A percentile compares a stretch with the other conserved stretches of the same genome.
These are phyloP conservation scores for Fusarium coicis DNA, from an alignment of 2,329 filamentous ascomycete species.

Conservation along the genomic window DNA sequence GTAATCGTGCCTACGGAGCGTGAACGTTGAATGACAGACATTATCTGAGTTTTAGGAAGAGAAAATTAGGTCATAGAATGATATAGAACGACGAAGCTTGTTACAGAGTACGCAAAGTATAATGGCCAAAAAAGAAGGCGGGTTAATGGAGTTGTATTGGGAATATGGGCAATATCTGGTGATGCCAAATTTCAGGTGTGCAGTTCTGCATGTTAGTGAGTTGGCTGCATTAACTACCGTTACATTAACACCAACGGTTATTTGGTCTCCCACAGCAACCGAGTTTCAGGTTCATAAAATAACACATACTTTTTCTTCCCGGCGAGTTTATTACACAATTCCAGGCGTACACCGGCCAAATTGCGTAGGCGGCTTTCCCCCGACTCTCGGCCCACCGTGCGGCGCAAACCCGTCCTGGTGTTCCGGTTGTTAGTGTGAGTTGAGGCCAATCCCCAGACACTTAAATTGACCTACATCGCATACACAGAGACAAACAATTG, in stretches of 20 bases:
- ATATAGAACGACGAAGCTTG: no score
- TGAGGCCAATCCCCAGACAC: background rate
- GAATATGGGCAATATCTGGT: background rate
- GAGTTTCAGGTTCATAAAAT: background rate
- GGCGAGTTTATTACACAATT: background rate
- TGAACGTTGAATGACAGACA: background rate
- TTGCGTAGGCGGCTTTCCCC: background rate
- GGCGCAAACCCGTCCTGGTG: background rate
- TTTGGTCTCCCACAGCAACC: background rate
- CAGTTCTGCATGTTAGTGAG: background rate
- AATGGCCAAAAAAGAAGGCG: background rate
- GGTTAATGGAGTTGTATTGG: background rate
- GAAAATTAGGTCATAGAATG: background rate
- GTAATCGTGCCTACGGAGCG: background rate
- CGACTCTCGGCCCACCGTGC: background rate
- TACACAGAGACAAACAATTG: background rate
- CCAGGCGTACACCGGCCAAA: background rate
- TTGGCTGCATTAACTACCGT: background rate
- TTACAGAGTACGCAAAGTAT: accelerated
- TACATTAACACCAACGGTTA: background rate
- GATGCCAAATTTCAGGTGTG: background rate
- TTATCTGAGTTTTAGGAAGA: background rate
- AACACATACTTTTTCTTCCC: background rate
- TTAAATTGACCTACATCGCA: background rate
- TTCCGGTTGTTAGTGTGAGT: background rate